Conservation (phyloP, 2,329 filamentous ascomycete genomes). For the Biscogniauxia mediterranea region DNA sequence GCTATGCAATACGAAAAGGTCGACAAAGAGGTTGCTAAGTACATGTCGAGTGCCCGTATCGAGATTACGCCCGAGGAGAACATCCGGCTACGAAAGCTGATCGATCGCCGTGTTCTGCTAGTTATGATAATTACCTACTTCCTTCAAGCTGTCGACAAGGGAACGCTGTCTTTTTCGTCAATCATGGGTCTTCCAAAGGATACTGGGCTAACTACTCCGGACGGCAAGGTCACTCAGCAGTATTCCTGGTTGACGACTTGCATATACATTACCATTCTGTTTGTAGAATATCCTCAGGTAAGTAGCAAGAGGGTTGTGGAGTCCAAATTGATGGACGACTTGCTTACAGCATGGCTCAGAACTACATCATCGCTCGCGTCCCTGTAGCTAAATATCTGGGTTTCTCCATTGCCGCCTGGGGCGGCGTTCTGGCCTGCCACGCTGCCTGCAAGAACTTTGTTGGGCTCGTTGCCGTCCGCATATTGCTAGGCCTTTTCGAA, state of each 20-base stretch:
- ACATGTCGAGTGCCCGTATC: constrained; percentile 56
- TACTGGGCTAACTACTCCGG: constrained; percentile 43
- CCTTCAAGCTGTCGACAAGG: constrained; percentile 67
- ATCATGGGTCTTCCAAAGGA: constrained; percentile 61
- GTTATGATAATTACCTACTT: constrained; percentile 76
- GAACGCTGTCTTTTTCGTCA: constrained; percentile 61
- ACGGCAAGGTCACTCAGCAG: constrained; percentile 40
- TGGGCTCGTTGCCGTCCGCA: constrained; percentile 59
- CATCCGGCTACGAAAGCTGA: constrained; percentile 58
- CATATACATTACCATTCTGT: constrained; percentile 69
- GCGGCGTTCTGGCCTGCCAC: constrained; percentile 57
- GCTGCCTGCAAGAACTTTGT: constrained; percentile 60
- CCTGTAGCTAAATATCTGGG: constrained; percentile 67
- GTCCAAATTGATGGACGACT: background rate
- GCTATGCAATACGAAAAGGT: constrained; percentile 51
- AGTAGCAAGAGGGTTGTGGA: constrained; percentile 1
- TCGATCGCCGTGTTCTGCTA: constrained; percentile 64
- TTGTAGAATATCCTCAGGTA: constrained; percentile 68
- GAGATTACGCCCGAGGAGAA: constrained; percentile 60
- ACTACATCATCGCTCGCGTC: constrained; percentile 58
- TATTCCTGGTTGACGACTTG: constrained; percentile 72
- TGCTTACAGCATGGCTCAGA: constrained; percentile 18
- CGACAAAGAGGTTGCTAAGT: constrained; percentile 70
- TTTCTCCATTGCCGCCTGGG: constrained; percentile 65
- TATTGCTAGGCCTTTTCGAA: constrained; percentile 69